Evolutionary conservation across 73 alveolate genomes (phyloP), one percentile per base, ranked within the genome.

Genomic region (Durusdinium trenchii): DNA sequence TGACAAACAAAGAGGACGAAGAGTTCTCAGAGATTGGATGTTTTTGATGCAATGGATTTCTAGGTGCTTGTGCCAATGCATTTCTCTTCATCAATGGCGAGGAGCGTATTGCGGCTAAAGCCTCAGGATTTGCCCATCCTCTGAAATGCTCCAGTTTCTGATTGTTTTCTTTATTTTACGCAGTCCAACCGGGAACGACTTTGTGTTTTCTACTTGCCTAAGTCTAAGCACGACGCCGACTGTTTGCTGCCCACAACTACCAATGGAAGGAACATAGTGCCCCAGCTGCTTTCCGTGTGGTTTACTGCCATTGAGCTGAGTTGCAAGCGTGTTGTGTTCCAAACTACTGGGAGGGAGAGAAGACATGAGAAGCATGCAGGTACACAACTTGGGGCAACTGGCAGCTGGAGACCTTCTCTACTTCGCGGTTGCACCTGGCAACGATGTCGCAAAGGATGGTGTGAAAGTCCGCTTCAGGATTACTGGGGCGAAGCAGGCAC

Each of bases 401-500:
- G 86, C 60, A 9, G 60, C 54, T 51, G 60, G 86, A 43, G 86
- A 76, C 86, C 45, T 42, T 76, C 86, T 76, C 86, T 76, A 76
- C 61, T 76, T 76, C 60, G 86, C 86, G 42, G 43, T 76, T 57
- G 38, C 60, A 1, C 42, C 60, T 43, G 86, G 45, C 18, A 40
- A 43, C 14, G 83, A 23, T 5, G 51, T 35, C 76, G 7, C 76
- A n/a, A n/a, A n/a, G n/a, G n/a, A n/a, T n/a, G n/a, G n/a, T 38
- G 86, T 76, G 50, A 76, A 76, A 57, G 38, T 76, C 45, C 86
- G 86, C 60, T 76, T 76, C 86, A 40, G 86, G 86, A 43, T 76
- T 36, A 76, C 45, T 20, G 86, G 86, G 6, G 86, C n/a, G n/a
- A n/a, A n/a, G n/a, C n/a, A n/a, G n/a, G n/a, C n/a, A n/a, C n/a